Base-by-base conservation (phyloP, 169 alveolate genomes). In the Blepharisma undulans region DNA sequence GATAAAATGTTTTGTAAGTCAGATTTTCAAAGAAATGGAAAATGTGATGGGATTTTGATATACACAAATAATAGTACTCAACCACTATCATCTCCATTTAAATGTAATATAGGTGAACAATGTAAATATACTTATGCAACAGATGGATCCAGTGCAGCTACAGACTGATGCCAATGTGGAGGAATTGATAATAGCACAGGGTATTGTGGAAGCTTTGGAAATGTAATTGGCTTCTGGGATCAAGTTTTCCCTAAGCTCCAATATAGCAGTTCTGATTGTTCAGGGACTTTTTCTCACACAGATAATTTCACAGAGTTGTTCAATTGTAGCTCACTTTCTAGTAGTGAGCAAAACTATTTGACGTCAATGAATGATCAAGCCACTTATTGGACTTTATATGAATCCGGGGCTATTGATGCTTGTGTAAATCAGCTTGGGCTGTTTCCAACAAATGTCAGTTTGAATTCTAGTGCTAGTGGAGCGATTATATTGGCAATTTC, bases 1-100 rank as follows among this genome's bases (percentile, higher is more conserved):
- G 78, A 82, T 48, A 59, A 59, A 33, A 60, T 21, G 36, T 82
- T 82, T 22, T 82, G 89, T 12, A 82, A 82, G 60, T 25, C 71
- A 2, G 27, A 82, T 60, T 34, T 22, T 48, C 33, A 21, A 33
- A 36, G 29, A 21, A 60, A 82, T 48, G 77, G 77, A 34, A 36
- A 60, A 22, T 82, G 89, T 30, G 89, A 82, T 30, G 48, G 86
- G 29, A 21, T 78, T 29, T 34, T 78, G 29, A 32, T 78, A 29
- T 29, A 78, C 18, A 29, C 29, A 78, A 6, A 25, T 29, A 36
- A 36, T 29, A 8, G 29, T 5, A 48, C 66, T 5, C 66, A 48
- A 12, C 27, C 29, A 0, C 8, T 78, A 12, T 21, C 29, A 4
- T 32, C 86, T 32, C 86, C 86, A 4, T 78, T 78, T 78, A 21